Conservation (phyloP, 2,329 filamentous ascomycete species). For the Penicillium decumbens region DNA sequence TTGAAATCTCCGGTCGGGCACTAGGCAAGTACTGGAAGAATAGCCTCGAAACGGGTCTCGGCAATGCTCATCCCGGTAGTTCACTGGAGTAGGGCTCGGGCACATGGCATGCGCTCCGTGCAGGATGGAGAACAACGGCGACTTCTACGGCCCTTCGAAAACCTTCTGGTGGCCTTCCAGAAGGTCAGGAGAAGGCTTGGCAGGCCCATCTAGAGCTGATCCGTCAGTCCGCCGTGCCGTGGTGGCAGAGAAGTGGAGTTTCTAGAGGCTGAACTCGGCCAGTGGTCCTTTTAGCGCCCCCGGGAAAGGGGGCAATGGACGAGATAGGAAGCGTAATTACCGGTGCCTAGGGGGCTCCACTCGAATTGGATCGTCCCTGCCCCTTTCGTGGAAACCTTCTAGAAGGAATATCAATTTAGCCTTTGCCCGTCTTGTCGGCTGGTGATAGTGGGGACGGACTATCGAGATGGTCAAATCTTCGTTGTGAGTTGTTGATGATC, state of each 20-base stretch:
- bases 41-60: constrained; percentile 4
- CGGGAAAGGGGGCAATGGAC: constrained; percentile 12
- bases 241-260: constrained; percentile 12
- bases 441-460: constrained; percentile 22
- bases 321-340: constrained; percentile 17
- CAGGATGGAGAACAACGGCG: constrained; percentile 13
- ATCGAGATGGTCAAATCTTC: constrained; percentile 16
- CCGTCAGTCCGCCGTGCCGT: constrained; percentile 14
- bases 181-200: constrained; percentile 27
- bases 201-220: constrained; percentile 13
- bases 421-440: constrained; percentile 25
- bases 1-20: background rate
- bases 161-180: constrained; percentile 23
- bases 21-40: background rate
- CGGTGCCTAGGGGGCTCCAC: constrained; percentile 10
- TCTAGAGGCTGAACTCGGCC: constrained; percentile 19
- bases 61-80: background rate
- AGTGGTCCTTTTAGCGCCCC: constrained; percentile 14
- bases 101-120: constrained; percentile 11
- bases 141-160: constrained; percentile 20
- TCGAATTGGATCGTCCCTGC: constrained; percentile 6
- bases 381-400: constrained; percentile 27
- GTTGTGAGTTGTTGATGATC: background rate
- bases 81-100: constrained; percentile 12
- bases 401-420: constrained; percentile 31